phyloP scores from a whole-genome alignment of 1,284 basidiomycete genomes.

The Microbotryum lychnidis-dioicae region DNA sequence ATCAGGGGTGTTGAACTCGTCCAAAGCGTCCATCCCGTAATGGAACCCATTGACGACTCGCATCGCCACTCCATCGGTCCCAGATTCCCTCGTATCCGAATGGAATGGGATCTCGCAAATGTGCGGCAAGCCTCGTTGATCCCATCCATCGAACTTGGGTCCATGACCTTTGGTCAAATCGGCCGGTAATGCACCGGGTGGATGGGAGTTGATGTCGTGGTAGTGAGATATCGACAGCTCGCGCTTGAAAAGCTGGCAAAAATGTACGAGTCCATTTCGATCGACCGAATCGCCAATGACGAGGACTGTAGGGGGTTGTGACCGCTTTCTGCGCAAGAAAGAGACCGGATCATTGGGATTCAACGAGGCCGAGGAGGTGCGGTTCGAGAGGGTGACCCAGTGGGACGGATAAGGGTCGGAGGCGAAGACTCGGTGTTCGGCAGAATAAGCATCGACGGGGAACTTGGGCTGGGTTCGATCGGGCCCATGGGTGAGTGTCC shows the following conservation, averaged over 20 bases:
- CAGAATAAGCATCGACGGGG: slow-evolving; percentile 11
- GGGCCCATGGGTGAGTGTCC: slow-evolving; percentile 20
- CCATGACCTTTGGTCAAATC: slow-evolving; percentile 26
- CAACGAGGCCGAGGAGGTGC: neutral
- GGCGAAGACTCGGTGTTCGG: slow-evolving; percentile 17
- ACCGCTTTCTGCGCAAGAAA: slow-evolving; percentile 19
- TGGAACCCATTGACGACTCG: slow-evolving; percentile 29
- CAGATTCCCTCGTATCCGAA: neutral
- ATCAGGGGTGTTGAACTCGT: slow-evolving; percentile 31
- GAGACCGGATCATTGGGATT: slow-evolving; percentile 12
- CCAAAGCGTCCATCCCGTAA: slow-evolving; percentile 32
- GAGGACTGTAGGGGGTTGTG: slow-evolving; percentile 22
- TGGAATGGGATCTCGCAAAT: slow-evolving; percentile 25
- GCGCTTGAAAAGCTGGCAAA: slow-evolving; percentile 29
- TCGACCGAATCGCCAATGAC: slow-evolving; percentile 31
- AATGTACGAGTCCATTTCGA: slow-evolving; percentile 29
- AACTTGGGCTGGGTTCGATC: slow-evolving; percentile 10
- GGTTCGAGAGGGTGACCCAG: neutral
- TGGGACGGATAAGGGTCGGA: slow-evolving; percentile 10
- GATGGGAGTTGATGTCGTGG: slow-evolving; percentile 15
- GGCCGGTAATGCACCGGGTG: slow-evolving; percentile 13
- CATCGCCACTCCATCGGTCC: slow-evolving; percentile 12
- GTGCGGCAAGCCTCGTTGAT: slow-evolving; percentile 30
- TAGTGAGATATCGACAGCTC: slow-evolving; percentile 28
- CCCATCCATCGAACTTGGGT: slow-evolving; percentile 28